Base-by-base conservation (phyloP, 768 basidiomycete genomes). In the Tulasnella sp. region DNA sequence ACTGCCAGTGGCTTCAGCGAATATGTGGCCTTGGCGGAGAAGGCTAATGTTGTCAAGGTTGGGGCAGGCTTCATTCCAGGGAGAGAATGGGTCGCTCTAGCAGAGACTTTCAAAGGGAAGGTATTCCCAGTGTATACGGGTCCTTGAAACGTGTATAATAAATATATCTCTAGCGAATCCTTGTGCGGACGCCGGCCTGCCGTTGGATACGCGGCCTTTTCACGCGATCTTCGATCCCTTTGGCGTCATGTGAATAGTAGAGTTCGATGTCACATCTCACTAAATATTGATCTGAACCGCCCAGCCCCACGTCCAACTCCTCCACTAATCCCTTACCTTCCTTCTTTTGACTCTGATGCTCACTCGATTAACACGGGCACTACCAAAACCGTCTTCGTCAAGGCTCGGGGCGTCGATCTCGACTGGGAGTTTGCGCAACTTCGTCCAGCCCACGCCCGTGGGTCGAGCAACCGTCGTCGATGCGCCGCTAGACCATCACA, bases 401-500 rank as follows among this genome's bases (percentile, higher is more conserved):
- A 42, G 38, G 38, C 38, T 45, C 2, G 53, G 38, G 12, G 53
- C 53, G 11, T 38, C 34, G 34, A 38, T 38, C 34, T 43, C 43
- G 12, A 55, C 38, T 19, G 42, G 53, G n/a, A 50, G 24, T 9
- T 21, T 24, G 24, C 27, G 89, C 62, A 70, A 77, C 4, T 84
- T 87, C 63, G 87, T 90, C 38, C 87, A 89, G 66, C 88, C 88
- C 12, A 88, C 89, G 3, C 79, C 80, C 60, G 81, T 88, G 56
- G 87, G 89, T 71, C 77, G 86, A 68, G 88, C 88, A 27, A 87
- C 81, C 66, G 79, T 92, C 54, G 82, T 90, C 63, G 87, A 91
- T 63, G 75, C 89, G 25, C 88, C 88, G 22, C 80, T 84, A 34
- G 76, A 80, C 3, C 42, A 49, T 41, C 34, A 15, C 34, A 50